Conservation (phyloP, 78 protist species). For the Bodo saltans region DNA sequence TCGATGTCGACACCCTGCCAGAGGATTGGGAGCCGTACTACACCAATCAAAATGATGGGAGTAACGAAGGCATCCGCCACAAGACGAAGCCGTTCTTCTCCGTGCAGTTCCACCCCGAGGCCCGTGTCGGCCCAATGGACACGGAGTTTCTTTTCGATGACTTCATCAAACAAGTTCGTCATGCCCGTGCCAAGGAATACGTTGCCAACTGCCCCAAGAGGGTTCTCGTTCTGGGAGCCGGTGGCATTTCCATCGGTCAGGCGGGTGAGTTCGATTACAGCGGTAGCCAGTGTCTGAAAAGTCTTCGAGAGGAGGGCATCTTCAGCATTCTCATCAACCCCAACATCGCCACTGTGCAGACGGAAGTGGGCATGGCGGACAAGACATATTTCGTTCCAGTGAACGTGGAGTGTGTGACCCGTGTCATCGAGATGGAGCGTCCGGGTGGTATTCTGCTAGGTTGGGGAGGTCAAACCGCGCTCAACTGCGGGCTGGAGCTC, state of each 20-base stretch:
- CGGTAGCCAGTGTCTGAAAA: constrained; percentile 90
- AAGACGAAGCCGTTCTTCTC: constrained; percentile 74
- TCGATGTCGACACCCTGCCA: constrained; percentile 77
- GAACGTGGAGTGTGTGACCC: constrained; percentile 70
- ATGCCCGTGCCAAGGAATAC: constrained; percentile 30
- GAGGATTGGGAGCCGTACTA: constrained; percentile 79
- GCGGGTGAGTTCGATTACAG: constrained; percentile 99
- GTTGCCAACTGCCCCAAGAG: constrained; percentile 31
- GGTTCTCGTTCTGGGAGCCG: constrained; percentile 89
- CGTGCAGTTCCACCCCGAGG: constrained; percentile 98
- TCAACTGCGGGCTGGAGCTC: constrained; percentile 89
- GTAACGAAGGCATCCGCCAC: constrained; percentile 91
- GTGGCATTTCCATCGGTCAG: constrained; percentile 96
- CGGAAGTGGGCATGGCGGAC: constrained; percentile 84
- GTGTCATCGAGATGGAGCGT: constrained; percentile 78
- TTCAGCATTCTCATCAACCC: constrained; percentile 90
- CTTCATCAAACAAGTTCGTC: constrained; percentile 51
- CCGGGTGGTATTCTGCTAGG: constrained; percentile 91
- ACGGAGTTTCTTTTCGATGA: constrained; percentile 85
- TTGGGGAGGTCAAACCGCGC: constrained; percentile 97
- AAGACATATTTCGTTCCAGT: constrained; percentile 91
- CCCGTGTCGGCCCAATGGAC: constrained; percentile 90
- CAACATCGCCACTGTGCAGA: constrained; percentile 96
- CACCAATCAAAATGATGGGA: constrained; percentile 90
- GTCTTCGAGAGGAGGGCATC: constrained; percentile 89